Conservation (phyloP, 2,329 filamentous ascomycete genomes). For the Fusarium pseudoanthophilum region DNA sequence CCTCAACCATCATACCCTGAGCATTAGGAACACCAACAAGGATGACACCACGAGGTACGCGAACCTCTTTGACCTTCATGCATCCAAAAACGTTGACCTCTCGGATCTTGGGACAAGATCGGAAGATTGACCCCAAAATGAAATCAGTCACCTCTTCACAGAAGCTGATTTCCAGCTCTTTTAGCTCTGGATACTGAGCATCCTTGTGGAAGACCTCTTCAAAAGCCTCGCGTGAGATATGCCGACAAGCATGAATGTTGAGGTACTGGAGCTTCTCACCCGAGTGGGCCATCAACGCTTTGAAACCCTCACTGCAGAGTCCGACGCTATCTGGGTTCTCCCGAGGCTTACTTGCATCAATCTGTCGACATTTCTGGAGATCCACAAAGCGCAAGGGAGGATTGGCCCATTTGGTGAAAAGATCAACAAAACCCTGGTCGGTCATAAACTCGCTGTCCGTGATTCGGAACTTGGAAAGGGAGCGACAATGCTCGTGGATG, state of each 20-base stretch:
- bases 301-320: conserved; percentile 79
- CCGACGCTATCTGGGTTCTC: conserved; percentile 75
- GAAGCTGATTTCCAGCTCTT: conserved; percentile 81
- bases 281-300: conserved; percentile 86
- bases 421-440: conserved; percentile 75
- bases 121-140: conserved; percentile 71
- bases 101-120: conserved; percentile 68
- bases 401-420: conserved; percentile 84
- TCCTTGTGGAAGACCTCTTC: conserved; percentile 75
- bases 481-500: conserved; percentile 75
- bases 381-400: conserved; percentile 76
- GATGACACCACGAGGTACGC: conserved; percentile 65
- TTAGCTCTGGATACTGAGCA: conserved; percentile 73
- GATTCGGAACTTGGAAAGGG: conserved; percentile 81
- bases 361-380: conserved; percentile 78
- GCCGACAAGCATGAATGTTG: conserved; percentile 85
- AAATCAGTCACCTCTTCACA: conserved; percentile 74
- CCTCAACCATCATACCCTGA: conserved; percentile 69
- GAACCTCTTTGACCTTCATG: conserved; percentile 68
- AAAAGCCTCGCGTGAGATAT: conserved; percentile 79
- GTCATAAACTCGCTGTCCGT: conserved; percentile 80
- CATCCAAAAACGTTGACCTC: conserved; percentile 73
- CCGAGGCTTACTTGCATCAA: conserved; percentile 76
- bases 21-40: conserved; percentile 69
- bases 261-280: conserved; percentile 72